Evolutionary conservation across 495 filamentous ascomycete genomes (phyloP).

Genomic region (Delitschia confertaspora): DNA sequence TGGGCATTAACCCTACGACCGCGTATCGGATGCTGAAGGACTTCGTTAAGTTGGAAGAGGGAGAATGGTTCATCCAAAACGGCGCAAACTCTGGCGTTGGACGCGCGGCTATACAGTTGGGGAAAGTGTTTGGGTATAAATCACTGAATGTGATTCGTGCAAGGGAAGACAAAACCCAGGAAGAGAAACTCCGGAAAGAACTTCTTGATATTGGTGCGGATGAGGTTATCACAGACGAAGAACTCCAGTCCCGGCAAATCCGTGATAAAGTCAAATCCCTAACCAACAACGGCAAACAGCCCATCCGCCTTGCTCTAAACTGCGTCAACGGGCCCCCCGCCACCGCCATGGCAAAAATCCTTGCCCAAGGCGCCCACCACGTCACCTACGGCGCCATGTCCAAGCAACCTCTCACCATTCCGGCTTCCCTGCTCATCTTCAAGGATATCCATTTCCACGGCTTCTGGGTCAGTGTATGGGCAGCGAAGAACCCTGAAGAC

Average conservation of each 20-base stretch:
- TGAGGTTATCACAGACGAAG: slow-evolving; percentile 71
- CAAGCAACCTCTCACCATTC: slow-evolving; percentile 68
- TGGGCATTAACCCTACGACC: slow-evolving; percentile 84
- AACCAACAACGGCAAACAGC: slow-evolving; percentile 59
- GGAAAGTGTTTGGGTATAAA: slow-evolving; percentile 69
- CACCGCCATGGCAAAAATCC: slow-evolving; percentile 57
- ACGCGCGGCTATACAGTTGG: slow-evolving; percentile 78
- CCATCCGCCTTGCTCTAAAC: slow-evolving; percentile 71
- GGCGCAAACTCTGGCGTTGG: slow-evolving; percentile 92
- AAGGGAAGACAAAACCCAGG: slow-evolving; percentile 54
- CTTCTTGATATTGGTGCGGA: slow-evolving; percentile 64
- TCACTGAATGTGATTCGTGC: slow-evolving; percentile 79
- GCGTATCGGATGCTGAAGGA: slow-evolving; percentile 88
- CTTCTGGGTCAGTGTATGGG: slow-evolving; percentile 92
- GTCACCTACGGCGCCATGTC: slow-evolving; percentile 97
- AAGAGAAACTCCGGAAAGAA: slow-evolving; percentile 60
- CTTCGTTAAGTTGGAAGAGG: slow-evolving; percentile 59
- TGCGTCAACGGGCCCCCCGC: slow-evolving; percentile 90
- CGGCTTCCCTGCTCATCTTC: slow-evolving; percentile 78
- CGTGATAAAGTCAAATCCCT: slow-evolving; percentile 53
- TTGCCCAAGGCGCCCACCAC: slow-evolving; percentile 57
- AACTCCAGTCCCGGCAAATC: slow-evolving; percentile 59
- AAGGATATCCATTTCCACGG: slow-evolving; percentile 78
- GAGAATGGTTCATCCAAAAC: slow-evolving; percentile 92
- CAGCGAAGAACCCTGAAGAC: slow-evolving; percentile 60